phyloP scores from a whole-genome alignment of 257 asterid species.

The Pogostemon cablin region DNA sequence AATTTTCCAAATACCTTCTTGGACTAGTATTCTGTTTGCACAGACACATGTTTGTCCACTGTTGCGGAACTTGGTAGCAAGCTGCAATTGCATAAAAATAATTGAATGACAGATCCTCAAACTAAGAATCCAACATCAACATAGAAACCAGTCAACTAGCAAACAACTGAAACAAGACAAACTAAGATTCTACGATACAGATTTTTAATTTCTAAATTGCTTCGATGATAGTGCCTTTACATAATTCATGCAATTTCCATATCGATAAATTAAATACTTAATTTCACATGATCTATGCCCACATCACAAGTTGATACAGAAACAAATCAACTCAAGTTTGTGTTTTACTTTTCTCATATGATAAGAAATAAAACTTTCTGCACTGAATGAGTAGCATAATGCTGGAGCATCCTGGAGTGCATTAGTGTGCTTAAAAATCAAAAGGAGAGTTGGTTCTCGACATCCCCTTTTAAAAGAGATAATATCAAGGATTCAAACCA shows the following conservation, averaged over 20 bases:
- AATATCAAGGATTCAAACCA: neutral
- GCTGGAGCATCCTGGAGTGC: neutral
- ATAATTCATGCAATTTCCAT: conserved; percentile 5
- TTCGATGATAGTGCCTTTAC: conserved; percentile 6
- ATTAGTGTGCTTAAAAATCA: neutral
- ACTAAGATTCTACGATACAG: conserved; percentile 8
- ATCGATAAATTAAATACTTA: conserved; percentile 1
- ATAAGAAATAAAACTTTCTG: conserved; percentile 15
- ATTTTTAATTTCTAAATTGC: conserved; percentile 13
- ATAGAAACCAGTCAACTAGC: conserved; percentile 21
- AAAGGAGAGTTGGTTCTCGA: conserved; percentile 17
- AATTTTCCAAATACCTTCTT: conserved; percentile 68
- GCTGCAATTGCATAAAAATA: conserved; percentile 53
- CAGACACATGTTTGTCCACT: conserved; percentile 99
- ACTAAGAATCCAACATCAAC: conserved; percentile 12
- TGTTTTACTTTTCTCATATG: conserved; percentile 7
- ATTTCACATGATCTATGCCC: neutral
- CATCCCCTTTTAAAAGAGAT: neutral
- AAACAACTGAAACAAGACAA: conserved; percentile 7
- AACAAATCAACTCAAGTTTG: conserved; percentile 20
- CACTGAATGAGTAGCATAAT: conserved; percentile 14
- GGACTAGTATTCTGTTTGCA: conserved; percentile 93
- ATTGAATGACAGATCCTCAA: conserved; percentile 26
- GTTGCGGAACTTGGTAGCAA: conserved; percentile 92
- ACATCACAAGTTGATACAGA: conserved; percentile 19